These are phyloP conservation scores for Fraxinus anomala DNA, from an alignment of 257 asterid genomes.

Conservation along the genomic window DNA sequence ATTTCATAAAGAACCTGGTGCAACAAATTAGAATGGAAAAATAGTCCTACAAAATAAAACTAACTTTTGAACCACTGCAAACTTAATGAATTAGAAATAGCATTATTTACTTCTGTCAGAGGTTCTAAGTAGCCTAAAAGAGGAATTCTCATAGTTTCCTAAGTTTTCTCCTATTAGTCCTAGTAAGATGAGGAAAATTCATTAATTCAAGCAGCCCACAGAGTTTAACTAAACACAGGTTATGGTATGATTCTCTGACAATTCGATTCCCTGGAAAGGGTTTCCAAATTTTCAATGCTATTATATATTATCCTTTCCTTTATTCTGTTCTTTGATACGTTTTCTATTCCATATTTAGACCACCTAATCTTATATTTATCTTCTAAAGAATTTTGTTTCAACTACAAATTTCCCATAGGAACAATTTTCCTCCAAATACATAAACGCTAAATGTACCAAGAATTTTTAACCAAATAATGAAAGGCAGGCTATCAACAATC, in stretches of 20 bases:
- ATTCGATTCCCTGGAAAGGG: not conserved
- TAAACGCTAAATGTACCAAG: not conserved
- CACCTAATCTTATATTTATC: not conserved
- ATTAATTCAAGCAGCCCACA: not conserved
- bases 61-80: not conserved
- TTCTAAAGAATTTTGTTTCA: not conserved
- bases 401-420: not conserved
- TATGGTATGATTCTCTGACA: not conserved
- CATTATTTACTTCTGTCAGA: not conserved
- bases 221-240: not conserved
- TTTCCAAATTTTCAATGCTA: not conserved
- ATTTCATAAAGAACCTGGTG: constrained; percentile 2
- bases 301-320: not conserved
- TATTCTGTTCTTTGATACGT: not conserved
- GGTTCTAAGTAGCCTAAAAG: constrained; percentile 12
- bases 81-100: constrained; percentile 12
- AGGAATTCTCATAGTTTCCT: not conserved
- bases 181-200: not conserved
- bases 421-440: not conserved
- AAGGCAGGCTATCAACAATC: not conserved
- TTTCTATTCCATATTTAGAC: not conserved
- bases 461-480: not conserved
- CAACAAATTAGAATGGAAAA: not conserved
- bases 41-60: not conserved
- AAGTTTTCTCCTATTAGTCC: not conserved